These are phyloP conservation scores for Phytophthora pinifolia DNA, from an alignment of 352 stramenopile species.

Conservation along the genomic window DNA sequence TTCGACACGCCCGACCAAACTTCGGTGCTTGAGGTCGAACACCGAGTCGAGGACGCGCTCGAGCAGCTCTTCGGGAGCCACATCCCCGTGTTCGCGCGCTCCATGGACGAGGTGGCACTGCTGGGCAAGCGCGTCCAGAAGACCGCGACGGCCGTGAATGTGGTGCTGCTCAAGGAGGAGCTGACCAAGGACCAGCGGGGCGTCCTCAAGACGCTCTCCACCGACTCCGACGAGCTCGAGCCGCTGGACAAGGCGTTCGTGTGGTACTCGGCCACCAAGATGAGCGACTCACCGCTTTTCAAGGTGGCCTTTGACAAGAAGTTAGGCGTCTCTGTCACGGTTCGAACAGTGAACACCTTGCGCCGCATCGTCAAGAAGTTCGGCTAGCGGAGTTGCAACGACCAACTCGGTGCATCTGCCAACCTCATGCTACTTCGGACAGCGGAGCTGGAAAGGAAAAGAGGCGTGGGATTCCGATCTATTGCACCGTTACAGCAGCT, in stretches of 20 bases:
- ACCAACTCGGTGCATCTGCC: not conserved
- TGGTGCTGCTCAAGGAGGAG: conserved; percentile 29
- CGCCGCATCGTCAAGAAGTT: conserved; percentile 34
- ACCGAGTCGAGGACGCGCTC: conserved; percentile 25
- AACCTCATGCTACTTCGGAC: not conserved
- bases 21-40: conserved; percentile 14
- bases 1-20: conserved; percentile 8
- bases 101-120: conserved; percentile 15
- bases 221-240: conserved; percentile 25
- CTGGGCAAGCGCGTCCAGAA: conserved; percentile 10
- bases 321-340: conserved; percentile 25
- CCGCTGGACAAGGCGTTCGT: conserved; percentile 30
- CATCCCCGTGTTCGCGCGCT: conserved; percentile 30
- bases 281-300: conserved; percentile 39
- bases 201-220: conserved; percentile 18
- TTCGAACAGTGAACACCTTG: conserved; percentile 36
- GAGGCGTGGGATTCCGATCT: too few species aligned
- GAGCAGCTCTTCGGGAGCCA: conserved; percentile 24
- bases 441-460: not conserved
- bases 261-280: conserved; percentile 36
- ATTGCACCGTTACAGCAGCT: conserved; percentile 25
- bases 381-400: conserved; percentile 4
- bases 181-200: conserved; percentile 21
- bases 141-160: conserved; percentile 26
- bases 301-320: conserved; percentile 41